These are phyloP conservation scores for Metschnikowia santaceciliae DNA, from an alignment of 805 yeast genomes.

Conservation along the genomic window DNA sequence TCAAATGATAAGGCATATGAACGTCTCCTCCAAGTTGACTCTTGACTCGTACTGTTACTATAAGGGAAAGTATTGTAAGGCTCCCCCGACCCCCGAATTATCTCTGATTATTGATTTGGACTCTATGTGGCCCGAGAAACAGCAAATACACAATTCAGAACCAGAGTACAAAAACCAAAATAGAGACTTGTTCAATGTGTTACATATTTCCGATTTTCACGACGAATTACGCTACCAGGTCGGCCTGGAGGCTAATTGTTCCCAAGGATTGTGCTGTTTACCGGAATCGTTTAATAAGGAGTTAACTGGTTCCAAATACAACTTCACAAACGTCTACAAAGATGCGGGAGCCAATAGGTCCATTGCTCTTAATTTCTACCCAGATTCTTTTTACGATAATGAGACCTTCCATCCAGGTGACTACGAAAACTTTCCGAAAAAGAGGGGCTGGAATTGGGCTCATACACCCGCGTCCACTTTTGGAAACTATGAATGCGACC, in stretches of 20 bases:
- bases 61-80: slow-evolving; percentile 40
- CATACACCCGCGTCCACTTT: slow-evolving; percentile 53
- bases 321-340: slow-evolving; percentile 28
- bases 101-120: slow-evolving; percentile 37
- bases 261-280: slow-evolving; percentile 57
- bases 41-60: slow-evolving; percentile 54
- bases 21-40: slow-evolving; percentile 34
- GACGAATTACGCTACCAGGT: slow-evolving; percentile 50
- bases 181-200: slow-evolving; percentile 48
- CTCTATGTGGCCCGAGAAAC: slow-evolving; percentile 36
- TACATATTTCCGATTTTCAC: slow-evolving; percentile 68
- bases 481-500: slow-evolving; percentile 63
- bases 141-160: slow-evolving; percentile 21
- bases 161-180: slow-evolving; percentile 27
- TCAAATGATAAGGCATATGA: slow-evolving; percentile 33
- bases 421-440: slow-evolving; percentile 28
- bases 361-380: slow-evolving; percentile 25
- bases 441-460: slow-evolving; percentile 30
- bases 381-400: slow-evolving; percentile 28
- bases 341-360: slow-evolving; percentile 11
- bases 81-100: slow-evolving; percentile 49
- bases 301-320: slow-evolving; percentile 22
- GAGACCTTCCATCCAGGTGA: slow-evolving; percentile 28
- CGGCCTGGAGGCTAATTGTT: slow-evolving; percentile 58
- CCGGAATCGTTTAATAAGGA: slow-evolving; percentile 41